These are phyloP conservation scores for Chrysochromulina tobinii DNA, from an alignment of 78 protist species.

Conservation along the genomic window DNA sequence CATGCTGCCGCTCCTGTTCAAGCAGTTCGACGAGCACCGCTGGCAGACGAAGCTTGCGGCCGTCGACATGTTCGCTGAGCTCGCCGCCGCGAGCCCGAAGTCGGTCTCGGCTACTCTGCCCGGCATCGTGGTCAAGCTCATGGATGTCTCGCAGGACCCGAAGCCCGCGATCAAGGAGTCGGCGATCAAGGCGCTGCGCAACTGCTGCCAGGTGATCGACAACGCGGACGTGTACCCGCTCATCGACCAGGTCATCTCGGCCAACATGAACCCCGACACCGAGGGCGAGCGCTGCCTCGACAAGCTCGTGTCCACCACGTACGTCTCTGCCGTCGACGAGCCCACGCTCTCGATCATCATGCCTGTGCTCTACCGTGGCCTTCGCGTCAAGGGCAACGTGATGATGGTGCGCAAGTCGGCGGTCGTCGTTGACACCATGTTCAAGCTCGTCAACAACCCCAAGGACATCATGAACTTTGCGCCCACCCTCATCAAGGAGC, in stretches of 20 bases:
- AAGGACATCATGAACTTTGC: constrained; percentile 15
- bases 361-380: constrained; percentile 65
- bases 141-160: constrained; percentile 53
- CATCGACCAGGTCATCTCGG: constrained; percentile 19
- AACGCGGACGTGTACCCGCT: neutral
- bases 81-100: neutral
- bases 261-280: constrained; percentile 49
- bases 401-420: constrained; percentile 56
- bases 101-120: neutral
- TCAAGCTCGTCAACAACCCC: constrained; percentile 67
- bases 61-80: neutral
- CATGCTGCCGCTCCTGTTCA: constrained; percentile 1
- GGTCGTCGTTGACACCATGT: constrained; percentile 64
- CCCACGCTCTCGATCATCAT: constrained; percentile 62
- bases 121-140: neutral
- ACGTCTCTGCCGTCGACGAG: constrained; percentile 62
- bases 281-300: constrained; percentile 60
- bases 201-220: neutral
- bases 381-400: constrained; percentile 32
- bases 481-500: constrained; percentile 55
- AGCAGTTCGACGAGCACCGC: constrained; percentile 20
- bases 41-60: constrained; percentile 13
- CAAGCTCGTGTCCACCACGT: constrained; percentile 60
- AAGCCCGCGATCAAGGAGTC: constrained; percentile 44
- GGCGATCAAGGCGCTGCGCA: constrained; percentile 9